Conservation (phyloP, 2,329 filamentous ascomycete species). For the Arthrinium puccinioides region DNA sequence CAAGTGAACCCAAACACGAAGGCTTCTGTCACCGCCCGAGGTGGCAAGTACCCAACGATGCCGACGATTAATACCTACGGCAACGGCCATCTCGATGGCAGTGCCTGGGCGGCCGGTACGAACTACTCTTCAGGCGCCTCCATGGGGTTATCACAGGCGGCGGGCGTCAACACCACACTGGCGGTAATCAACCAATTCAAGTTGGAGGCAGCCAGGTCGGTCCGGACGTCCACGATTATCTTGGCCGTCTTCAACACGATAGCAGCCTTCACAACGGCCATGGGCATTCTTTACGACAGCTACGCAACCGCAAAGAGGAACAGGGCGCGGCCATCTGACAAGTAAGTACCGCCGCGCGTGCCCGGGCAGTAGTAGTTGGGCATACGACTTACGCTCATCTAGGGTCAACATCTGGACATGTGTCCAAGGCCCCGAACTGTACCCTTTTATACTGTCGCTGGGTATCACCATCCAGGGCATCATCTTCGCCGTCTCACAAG, state of each 20-base stretch:
- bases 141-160: constrained; percentile 18
- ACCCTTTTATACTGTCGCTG: constrained; percentile 49
- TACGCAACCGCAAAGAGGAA: constrained; percentile 37
- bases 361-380: too few species aligned
- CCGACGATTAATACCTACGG: constrained; percentile 12
- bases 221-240: constrained; percentile 55
- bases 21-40: constrained; percentile 21
- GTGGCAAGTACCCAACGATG: constrained; percentile 15
- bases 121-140: constrained; percentile 13
- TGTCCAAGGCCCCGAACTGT: constrained; percentile 39
- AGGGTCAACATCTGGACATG: constrained; percentile 29
- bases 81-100: constrained; percentile 9
- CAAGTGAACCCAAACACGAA: constrained; percentile 11
- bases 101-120: constrained; percentile 18
- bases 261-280: constrained; percentile 47
- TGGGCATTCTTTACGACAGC: constrained; percentile 50
- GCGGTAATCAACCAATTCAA: constrained; percentile 42
- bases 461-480: constrained; percentile 52
- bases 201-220: constrained; percentile 47
- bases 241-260: constrained; percentile 54
- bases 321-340: constrained; percentile 27
- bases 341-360: constrained; percentile 28
- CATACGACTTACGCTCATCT: constrained; percentile 11
- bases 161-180: constrained; percentile 32
- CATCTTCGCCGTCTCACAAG: constrained; percentile 49